Evolutionary conservation across 208 protist genomes (phyloP), one percentile per base, ranked within the genome.

Genomic region (Vickermania ingenoplastis): DNA sequence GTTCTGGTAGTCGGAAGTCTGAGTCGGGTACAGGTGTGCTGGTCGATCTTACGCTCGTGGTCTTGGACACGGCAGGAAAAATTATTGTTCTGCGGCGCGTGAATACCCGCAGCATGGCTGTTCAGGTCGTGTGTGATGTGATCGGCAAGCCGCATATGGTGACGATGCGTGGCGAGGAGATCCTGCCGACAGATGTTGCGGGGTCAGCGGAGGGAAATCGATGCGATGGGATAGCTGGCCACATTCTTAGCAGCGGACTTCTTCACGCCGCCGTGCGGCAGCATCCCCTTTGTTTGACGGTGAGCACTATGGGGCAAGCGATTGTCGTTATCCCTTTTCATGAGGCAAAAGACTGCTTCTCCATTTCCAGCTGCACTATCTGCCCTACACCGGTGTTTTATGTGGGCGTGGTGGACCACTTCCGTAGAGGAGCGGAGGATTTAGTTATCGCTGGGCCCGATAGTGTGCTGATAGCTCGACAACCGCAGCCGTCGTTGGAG

Each of bases 231-330:
- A 50, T 64, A n/a, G 56, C 73, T 1, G 86, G 86, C n/a, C 75
- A 87, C 56, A 62, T 93, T 14, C 66, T 93, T 2, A 90, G 82
- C 48, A 74, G 80, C 2, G 86, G 86, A n/a, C 49, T 93, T 0
- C 59, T 90, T 26, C 57, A 49, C 26, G 51, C 74, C 31, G 57
- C 67, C 7, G 66, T 65, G 22, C 53, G 55, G 17, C 53, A 61
- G 14, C 70, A 73, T 27, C 11, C 52, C 2, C 55, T 68, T 0
- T 80, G 90, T 65, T 54, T 93, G 2, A 61, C 90, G 1, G 77
- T 94, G 21, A 89, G 83, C 59, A 91, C 86, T 17, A 82, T 91
- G 77, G 81, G 76, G 5, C 80, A 89, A 31, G 71, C 66, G 13
- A 64, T 94, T 1, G 79, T 88, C 2, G 88, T 81, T 1, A 72